Conservation (phyloP, 768 basidiomycete genomes). For the Suillus placidus region DNA sequence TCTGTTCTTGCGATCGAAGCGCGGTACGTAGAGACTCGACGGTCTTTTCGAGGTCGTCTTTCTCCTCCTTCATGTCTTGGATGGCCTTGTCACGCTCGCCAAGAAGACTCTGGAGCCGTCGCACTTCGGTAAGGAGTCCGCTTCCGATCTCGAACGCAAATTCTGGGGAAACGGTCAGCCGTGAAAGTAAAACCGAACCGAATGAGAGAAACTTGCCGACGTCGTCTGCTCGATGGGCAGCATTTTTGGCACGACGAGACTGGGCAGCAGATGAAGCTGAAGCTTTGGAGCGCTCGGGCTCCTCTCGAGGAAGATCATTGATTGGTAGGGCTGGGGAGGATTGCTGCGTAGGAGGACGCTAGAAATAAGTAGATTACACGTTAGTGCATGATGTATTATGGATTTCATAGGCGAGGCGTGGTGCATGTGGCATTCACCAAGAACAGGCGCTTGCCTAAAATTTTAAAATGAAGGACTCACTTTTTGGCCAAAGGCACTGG, state of each 20-base stretch:
- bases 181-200: slow-evolving; percentile 2
- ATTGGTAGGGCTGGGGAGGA: slow-evolving; percentile 49
- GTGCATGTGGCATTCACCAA: slow-evolving; percentile 4
- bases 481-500: slow-evolving; percentile 64
- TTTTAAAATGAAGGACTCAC: slow-evolving; percentile 41
- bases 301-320: slow-evolving; percentile 59
- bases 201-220: slow-evolving; percentile 60
- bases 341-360: slow-evolving; percentile 51
- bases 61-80: slow-evolving; percentile 89
- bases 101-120: slow-evolving; percentile 87
- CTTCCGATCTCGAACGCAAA: slow-evolving; percentile 99
- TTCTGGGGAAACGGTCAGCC: slow-evolving; percentile 52
- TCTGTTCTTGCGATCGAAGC: slow-evolving; percentile 80
- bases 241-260: slow-evolving; percentile 88
- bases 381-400: slow-evolving; percentile 12
- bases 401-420: not conserved
- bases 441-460: not conserved
- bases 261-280: slow-evolving; percentile 81
- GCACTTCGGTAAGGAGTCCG: slow-evolving; percentile 86
- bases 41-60: slow-evolving; percentile 82
- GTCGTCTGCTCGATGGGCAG: slow-evolving; percentile 86
- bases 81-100: slow-evolving; percentile 92
- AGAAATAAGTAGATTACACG: slow-evolving; percentile 8
- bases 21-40: slow-evolving; percentile 74
- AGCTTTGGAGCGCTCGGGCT: slow-evolving; percentile 59